phyloP scores from a whole-genome alignment of 805 yeast species.

The Candida maesae region DNA sequence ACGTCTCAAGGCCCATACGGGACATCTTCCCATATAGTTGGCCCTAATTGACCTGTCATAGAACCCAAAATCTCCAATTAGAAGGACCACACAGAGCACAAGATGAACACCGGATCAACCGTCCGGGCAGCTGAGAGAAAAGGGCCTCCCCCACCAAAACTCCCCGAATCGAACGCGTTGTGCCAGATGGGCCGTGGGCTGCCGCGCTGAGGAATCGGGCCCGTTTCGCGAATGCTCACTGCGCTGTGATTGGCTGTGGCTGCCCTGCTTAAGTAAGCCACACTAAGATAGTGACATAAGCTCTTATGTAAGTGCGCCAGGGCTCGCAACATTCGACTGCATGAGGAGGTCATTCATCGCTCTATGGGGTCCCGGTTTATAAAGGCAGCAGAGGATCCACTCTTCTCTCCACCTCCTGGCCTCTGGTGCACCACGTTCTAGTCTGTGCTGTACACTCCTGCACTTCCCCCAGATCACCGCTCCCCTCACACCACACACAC shows the following conservation, averaged over 20 bases:
- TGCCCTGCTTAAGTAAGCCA: background rate
- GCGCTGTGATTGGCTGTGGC: slow-evolving; percentile 12
- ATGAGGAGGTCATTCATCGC: slow-evolving; percentile 11
- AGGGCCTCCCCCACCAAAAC: too few species aligned
- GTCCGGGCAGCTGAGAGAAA: slow-evolving; percentile 1
- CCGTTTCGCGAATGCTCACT: slow-evolving; percentile 4
- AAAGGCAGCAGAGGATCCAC: slow-evolving; percentile 1
- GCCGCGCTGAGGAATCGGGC: slow-evolving; percentile 6
- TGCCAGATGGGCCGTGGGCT: slow-evolving; percentile 3
- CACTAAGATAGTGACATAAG: slow-evolving; percentile 1
- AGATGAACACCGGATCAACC: background rate
- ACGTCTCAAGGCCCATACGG: too few species aligned
- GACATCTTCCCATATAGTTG: too few species aligned
- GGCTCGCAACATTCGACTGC: slow-evolving; percentile 6
- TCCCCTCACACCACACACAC: background rate
- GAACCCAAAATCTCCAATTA: too few species aligned
- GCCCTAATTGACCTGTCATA: too few species aligned
- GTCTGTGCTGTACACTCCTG: background rate
- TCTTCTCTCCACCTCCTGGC: too few species aligned
- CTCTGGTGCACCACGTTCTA: too few species aligned
- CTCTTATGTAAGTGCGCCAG: background rate
- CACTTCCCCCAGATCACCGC: too few species aligned
- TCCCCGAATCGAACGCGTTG: too few species aligned
- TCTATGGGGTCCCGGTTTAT: slow-evolving; percentile 2
- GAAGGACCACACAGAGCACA: too few species aligned